Percentiles rank a stretch among this genome's conserved stretches.
Evolutionary conservation across 345 rosid genomes (phyloP).

Genomic region (Pistacia vera): DNA sequence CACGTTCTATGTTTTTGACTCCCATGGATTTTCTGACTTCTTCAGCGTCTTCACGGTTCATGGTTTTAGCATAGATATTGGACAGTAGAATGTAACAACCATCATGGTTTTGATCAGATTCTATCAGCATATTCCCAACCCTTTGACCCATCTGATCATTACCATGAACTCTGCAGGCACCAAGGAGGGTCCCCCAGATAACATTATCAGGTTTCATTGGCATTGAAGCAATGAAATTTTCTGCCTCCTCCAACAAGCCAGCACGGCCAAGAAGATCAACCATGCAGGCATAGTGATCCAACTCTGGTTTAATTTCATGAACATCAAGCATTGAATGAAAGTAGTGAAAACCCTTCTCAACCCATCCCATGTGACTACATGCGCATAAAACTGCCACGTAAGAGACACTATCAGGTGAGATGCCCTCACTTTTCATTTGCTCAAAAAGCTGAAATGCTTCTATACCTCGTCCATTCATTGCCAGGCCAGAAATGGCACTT

Average conservation of each 20-base stretch:
- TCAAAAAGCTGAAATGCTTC: slow-evolving; percentile 30
- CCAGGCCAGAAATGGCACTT: slow-evolving; percentile 32
- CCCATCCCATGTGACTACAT: slow-evolving; percentile 43
- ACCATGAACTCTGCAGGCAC: slow-evolving; percentile 35
- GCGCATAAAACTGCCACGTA: slow-evolving; percentile 37
- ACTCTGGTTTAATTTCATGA: slow-evolving; percentile 28
- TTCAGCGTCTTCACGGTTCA: slow-evolving; percentile 35
- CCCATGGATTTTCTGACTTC: slow-evolving; percentile 28
- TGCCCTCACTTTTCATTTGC: slow-evolving; percentile 27
- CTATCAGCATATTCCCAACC: slow-evolving; percentile 23
- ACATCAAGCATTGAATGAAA: slow-evolving; percentile 27
- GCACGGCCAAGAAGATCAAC: slow-evolving; percentile 44
- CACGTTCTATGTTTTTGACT: slow-evolving; percentile 24
- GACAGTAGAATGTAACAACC: slow-evolving; percentile 38
- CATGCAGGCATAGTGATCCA: slow-evolving; percentile 46
- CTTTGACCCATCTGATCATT: slow-evolving; percentile 28
- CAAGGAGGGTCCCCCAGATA: slow-evolving; percentile 42
- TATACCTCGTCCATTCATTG: slow-evolving; percentile 35
- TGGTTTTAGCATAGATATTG: slow-evolving; percentile 29
- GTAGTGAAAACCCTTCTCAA: slow-evolving; percentile 31
- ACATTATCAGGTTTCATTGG: slow-evolving; percentile 36
- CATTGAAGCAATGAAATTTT: slow-evolving; percentile 28
- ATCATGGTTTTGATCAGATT: slow-evolving; percentile 15
- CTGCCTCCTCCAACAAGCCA: slow-evolving; percentile 38
- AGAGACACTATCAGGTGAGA: slow-evolving; percentile 27